These are phyloP conservation scores for Tolypocladium paradoxum DNA, from an alignment of 2,329 filamentous ascomycete genomes.

Conservation along the genomic window DNA sequence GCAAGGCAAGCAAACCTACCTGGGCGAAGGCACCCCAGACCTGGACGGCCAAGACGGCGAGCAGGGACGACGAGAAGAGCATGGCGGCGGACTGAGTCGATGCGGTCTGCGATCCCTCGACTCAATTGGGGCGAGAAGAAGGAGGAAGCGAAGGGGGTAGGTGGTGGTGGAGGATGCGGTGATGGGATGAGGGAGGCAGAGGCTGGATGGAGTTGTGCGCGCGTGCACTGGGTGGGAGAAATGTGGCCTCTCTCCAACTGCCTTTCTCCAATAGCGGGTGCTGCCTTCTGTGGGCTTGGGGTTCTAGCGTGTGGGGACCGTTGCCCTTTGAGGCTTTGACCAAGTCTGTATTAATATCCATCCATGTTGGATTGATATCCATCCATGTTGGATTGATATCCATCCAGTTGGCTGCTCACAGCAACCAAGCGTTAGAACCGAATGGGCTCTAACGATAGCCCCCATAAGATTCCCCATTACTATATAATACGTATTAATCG, in stretches of 20 bases:
- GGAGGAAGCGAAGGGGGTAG: neutral
- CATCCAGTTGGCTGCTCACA: too few relatives aligned
- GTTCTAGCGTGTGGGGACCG: neutral
- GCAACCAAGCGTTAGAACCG: too few relatives aligned
- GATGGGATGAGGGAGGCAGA: neutral
- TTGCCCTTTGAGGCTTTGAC: too few relatives aligned
- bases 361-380: too few relatives aligned
- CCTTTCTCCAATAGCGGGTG: neutral
- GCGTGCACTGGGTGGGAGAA: neutral
- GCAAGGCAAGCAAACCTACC: constrained; percentile 32
- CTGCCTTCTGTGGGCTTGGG: neutral
- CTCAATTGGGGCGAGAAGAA: neutral
- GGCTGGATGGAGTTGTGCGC: neutral
- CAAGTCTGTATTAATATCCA: too few relatives aligned
- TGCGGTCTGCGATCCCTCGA: neutral
- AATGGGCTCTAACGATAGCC: too few relatives aligned
- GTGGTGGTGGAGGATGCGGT: neutral
- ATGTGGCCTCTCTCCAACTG: neutral
- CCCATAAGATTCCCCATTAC: too few relatives aligned
- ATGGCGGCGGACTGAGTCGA: constrained; percentile 30
- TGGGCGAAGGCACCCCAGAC: constrained; percentile 55
- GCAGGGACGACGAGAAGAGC: constrained; percentile 63
- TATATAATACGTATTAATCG: too few relatives aligned
- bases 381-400: too few relatives aligned
- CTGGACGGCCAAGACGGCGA: constrained; percentile 62